phyloP scores from a whole-genome alignment of 805 yeast genomes.

The Candida vaughaniae region DNA sequence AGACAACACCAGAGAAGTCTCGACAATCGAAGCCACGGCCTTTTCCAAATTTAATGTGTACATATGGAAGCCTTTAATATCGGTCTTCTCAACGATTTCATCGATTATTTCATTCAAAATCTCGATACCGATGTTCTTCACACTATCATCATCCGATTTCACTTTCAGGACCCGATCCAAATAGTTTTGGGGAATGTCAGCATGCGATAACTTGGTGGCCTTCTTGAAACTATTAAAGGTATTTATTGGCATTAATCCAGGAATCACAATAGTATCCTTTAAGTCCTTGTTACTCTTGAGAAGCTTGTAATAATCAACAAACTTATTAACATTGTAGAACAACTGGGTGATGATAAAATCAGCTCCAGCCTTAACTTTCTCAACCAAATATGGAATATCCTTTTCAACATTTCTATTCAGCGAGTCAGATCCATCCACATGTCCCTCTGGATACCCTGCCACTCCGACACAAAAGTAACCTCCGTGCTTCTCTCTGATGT shows the following conservation, averaged over 20 bases:
- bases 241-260: constrained; percentile 91
- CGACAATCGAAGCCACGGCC: constrained; percentile 82
- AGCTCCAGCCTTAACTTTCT: constrained; percentile 92
- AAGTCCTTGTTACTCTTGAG: constrained; percentile 45
- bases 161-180: constrained; percentile 54
- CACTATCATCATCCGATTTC: constrained; percentile 68
- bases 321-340: constrained; percentile 83
- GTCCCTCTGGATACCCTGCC: constrained; percentile 98
- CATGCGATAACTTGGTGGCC: constrained; percentile 87
- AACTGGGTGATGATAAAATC: constrained; percentile 89
- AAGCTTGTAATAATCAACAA: constrained; percentile 58
- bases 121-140: constrained; percentile 80
- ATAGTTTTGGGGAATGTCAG: constrained; percentile 66
- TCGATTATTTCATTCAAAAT: constrained; percentile 63
- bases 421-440: constrained; percentile 78
- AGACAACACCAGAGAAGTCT: constrained; percentile 50
- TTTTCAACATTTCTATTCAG: constrained; percentile 60
- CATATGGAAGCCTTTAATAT: constrained; percentile 84
- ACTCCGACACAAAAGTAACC: constrained; percentile 92
- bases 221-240: constrained; percentile 79
- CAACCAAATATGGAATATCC: constrained; percentile 78
- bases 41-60: constrained; percentile 91
- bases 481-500: constrained; percentile 69
- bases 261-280: constrained; percentile 59
- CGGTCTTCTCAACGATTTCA: constrained; percentile 48